Base-by-base conservation (phyloP, 1,139 yeast genomes). In the Saccharomycopsis hybrid region DNA sequence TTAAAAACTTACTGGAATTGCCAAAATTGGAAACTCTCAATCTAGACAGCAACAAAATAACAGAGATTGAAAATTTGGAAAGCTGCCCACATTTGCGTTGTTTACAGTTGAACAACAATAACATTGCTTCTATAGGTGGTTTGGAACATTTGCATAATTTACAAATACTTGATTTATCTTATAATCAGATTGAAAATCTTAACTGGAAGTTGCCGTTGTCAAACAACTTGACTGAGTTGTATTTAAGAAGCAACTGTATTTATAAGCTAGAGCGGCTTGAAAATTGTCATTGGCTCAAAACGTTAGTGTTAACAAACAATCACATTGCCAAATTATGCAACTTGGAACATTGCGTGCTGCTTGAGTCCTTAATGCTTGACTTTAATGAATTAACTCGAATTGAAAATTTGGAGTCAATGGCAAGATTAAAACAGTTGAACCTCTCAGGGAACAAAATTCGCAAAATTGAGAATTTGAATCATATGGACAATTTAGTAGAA, bases 21-120 rank as follows among this genome's bases (percentile, higher is more conserved):
- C 24, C n/a, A 9, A 29, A 59, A 24, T 62, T 78, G 54, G 60
- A 74, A 35, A 60, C 70, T 4, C 62, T 78, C 43, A 72, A 76
- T 48, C 62, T 69, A 31, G 73, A 74, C 53, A 74, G 72, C 25
- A 78, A 78, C 56, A 57, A 58, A 11, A 52, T 78, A 37, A 51
- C 48, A 8, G 47, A 52, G n/a, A 8, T 36, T 9, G 39, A 9
- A 13, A 13, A 13, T 5, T n/a, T 36, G 5, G 18, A 36, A 7
- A 9, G 5, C 18, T n/a, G 7, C 5, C 5, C 24, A 8, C 7
- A 36, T 24, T 36, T 36, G 39, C 7, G 13, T 8, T 5, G 5
- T 24, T 36, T 36, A 36, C 7, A 36, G n/a, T 36, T 36, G 39
- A 13, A 5, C 24, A 5, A n/a, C 13, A 36, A 36, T 36, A 5